Evolutionary conservation across 2,329 filamentous ascomycete species (phyloP), one percentile per base, ranked within the genome.

Genomic region (Eurotiales sp.): DNA sequence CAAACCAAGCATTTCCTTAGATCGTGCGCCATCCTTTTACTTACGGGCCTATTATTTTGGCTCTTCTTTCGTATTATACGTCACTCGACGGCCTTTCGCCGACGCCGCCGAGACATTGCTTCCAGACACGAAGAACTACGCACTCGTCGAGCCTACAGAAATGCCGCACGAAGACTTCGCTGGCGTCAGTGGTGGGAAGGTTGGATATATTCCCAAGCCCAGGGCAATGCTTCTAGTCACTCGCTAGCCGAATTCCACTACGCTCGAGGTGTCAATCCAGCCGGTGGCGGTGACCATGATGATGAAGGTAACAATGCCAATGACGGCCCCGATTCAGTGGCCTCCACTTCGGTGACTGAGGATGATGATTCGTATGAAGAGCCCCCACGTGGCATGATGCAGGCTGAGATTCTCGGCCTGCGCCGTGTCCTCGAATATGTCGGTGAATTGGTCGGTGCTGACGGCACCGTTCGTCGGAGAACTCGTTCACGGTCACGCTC

Each of bases 111-210:
- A 11, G 79, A 82, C 52, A 71, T 78, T 22, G 72, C 77, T 8
- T 77, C 80, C 14, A 69, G 74, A 39, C 72, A 72, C 12, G 80
- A 83, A 66, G 79, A 83, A 63, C 72, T 79, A 46, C 68, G 72
- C 25, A 77, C 74, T 23, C 76, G 70, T 10, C 70, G 74, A 11
- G 71, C 76, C 7, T 83, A 83, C 58, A 74, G 73, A 39, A 71
- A 74, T 27, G 78, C 79, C 25, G 79, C 79, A 17, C 72, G 77
- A 19, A 67, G 74, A 25, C 76, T 79, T 42, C 70, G 73, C 36
- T 75, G 77, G 69, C 68, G 71, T 29, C 71, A 74, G 46, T 79
- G 76, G 70, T 81, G 78, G 77, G 64, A 64, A 32, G 61, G 64
- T 2, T 61, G 68, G 36, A 61, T 62, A 45, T 64, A 66, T 50